phyloP scores from a whole-genome alignment of 768 basidiomycete species.

The Psilocybe sp. region DNA sequence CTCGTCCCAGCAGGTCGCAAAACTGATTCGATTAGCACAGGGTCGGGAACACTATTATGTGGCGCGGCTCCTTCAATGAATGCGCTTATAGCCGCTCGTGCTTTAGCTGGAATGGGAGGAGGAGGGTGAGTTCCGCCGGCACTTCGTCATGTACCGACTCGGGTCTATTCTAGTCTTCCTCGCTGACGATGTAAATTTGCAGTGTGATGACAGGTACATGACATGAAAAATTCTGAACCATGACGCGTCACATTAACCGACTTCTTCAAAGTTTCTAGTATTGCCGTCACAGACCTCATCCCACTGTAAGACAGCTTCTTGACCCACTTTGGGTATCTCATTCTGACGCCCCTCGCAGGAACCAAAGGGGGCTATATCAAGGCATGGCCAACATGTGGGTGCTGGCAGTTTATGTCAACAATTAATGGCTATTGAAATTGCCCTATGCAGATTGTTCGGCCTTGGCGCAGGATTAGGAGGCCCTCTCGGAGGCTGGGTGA shows the following conservation, averaged over 20 bases:
- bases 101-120: slow-evolving; percentile 89
- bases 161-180: slow-evolving; percentile 19
- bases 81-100: slow-evolving; percentile 73
- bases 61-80: slow-evolving; percentile 88
- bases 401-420: neutral
- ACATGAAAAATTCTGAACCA: slow-evolving; percentile 15
- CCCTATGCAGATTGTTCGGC: slow-evolving; percentile 63
- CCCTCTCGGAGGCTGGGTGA: slow-evolving; percentile 81
- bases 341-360: slow-evolving; percentile 38
- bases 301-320: slow-evolving; percentile 59
- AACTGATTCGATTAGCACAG: slow-evolving; percentile 31
- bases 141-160: slow-evolving; percentile 10
- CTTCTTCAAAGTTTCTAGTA: slow-evolving; percentile 61
- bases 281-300: slow-evolving; percentile 85
- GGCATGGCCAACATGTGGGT: slow-evolving; percentile 85
- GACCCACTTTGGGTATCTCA: slow-evolving; percentile 2
- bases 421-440: neutral
- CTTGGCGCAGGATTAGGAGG: slow-evolving; percentile 80
- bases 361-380: slow-evolving; percentile 87
- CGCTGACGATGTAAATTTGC: slow-evolving; percentile 22
- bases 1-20: slow-evolving; percentile 3
- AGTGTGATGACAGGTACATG: slow-evolving; percentile 81
- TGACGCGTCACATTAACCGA: slow-evolving; percentile 19
- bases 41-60: slow-evolving; percentile 81
- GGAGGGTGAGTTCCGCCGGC: slow-evolving; percentile 63